Percentiles rank a stretch among this genome's conserved stretches.
Conservation (phyloP, 2,329 filamentous ascomycete species). For the Clonostachys rhizophaga region DNA sequence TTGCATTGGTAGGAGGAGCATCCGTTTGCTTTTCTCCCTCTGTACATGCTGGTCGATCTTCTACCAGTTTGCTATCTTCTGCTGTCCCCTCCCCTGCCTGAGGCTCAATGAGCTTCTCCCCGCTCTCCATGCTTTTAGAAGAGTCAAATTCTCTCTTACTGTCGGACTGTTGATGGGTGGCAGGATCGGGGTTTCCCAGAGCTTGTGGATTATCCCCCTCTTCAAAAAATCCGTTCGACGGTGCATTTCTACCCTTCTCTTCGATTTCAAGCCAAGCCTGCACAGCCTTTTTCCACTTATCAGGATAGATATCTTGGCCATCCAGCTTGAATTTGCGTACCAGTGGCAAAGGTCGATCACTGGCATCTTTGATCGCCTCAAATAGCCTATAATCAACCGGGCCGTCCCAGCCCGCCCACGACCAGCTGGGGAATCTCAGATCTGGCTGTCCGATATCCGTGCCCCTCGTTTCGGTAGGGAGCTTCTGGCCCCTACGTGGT, state of each 20-base stretch:
- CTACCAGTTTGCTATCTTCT: background rate
- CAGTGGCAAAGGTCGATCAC: background rate
- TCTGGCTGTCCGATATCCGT: background rate
- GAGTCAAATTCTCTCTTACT: too few species aligned
- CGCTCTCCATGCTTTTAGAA: too few species aligned
- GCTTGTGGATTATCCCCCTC: too few species aligned
- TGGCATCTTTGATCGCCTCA: background rate
- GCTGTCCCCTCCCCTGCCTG: background rate
- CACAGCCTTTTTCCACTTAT: background rate
- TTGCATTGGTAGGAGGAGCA: background rate
- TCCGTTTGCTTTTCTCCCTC: background rate
- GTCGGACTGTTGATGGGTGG: too few species aligned
- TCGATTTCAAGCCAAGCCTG: background rate
- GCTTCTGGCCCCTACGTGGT: background rate
- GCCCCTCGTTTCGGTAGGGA: background rate
- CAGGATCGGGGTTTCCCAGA: too few species aligned
- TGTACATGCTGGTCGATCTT: background rate
- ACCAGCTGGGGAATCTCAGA: background rate
- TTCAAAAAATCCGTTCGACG: too few species aligned
- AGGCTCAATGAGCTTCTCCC: too few species aligned
- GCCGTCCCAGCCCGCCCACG: background rate
- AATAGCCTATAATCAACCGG: background rate
- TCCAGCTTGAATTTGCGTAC: background rate
- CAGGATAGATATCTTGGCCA: background rate
- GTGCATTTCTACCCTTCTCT: background rate